Conservation (phyloP, 106 monocot species). For the Acorus calamus region DNA sequence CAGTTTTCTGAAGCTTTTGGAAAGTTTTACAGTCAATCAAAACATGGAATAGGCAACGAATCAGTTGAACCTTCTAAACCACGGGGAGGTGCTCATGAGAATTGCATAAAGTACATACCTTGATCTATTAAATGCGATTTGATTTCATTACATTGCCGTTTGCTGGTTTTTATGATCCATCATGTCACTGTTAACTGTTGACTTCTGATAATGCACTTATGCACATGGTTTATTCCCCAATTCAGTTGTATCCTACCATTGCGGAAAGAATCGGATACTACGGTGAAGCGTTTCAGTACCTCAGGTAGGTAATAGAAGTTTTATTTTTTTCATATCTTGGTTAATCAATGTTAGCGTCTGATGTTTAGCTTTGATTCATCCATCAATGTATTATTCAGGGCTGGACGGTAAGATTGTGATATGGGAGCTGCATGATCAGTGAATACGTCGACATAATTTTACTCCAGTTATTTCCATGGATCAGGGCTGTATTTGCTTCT, state of each 20-base stretch:
- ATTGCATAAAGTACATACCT: constrained; percentile 76
- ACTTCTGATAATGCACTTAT: background rate
- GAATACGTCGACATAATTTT: too few relatives aligned
- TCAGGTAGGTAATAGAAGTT: constrained; percentile 43
- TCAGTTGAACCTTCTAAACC: constrained; percentile 48
- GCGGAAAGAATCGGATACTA: constrained; percentile 31
- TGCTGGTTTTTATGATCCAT: background rate
- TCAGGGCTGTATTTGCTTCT: too few relatives aligned
- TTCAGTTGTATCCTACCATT: constrained; percentile 69
- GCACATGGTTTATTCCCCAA: background rate
- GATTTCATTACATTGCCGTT: background rate
- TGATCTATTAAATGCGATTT: background rate
- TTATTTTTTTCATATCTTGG: background rate
- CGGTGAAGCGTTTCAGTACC: constrained; percentile 67
- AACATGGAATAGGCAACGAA: constrained; percentile 46
- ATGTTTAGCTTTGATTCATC: background rate
- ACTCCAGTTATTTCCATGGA: too few relatives aligned
- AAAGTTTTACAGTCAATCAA: constrained; percentile 86
- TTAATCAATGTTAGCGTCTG: background rate
- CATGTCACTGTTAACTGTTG: background rate
- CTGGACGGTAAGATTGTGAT: constrained; percentile 84
- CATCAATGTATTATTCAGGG: constrained; percentile 25
- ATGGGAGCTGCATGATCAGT: constrained; percentile 41
- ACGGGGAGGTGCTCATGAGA: constrained; percentile 81
- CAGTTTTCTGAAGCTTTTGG: constrained; percentile 97